Evolutionary conservation across 1,139 yeast species (phyloP), one percentile per base, ranked within the genome.

Genomic region (Pichia sp.): DNA sequence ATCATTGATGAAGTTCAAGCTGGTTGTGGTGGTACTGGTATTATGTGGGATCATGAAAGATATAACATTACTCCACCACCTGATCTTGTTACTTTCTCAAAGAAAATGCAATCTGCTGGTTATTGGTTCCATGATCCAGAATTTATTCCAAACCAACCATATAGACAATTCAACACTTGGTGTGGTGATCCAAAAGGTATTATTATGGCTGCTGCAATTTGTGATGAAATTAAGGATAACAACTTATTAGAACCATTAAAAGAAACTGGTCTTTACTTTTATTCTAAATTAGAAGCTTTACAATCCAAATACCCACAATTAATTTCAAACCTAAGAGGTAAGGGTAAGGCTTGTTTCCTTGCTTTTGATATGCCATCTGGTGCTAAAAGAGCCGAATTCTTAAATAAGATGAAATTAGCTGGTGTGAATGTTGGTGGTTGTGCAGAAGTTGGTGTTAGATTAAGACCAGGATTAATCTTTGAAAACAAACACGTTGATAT

Each of bases 161-260:
- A 83, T 76, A 83, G 95, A 69, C 93, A 86, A 74, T 86, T 86
- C 77, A 86, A 86, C 80, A 86, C 95, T 56, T 86, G 95, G 95
- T 84, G 91, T 70, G 95, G 95, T 62, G 95, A 86, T 73, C 90
- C 93, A 66, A 82, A 89, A 56, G 81, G 85, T 72, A 80, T 87
- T 65, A 72, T 85, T 61, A 76, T 87, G 65, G 85, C 91, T 52
- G 81, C 83, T 59, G 80, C 86, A 58, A 84, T 86, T 61, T 81
- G 81, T 67, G 70, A 76, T 57, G 90, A 85, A 69, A 71, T 85
- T 51, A 70, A 73, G 54, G 80, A 81, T 65, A 73, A 84, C 68
- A 76, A 82, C 61, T 76, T 86, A 60, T 77, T 79, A 42, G 71
- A 72, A 41, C 72, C 77, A 55, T 78, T 87, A 49, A 74, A 73